Conservation (phyloP, 129 eudicot species). For the Oenanthe sinensis region DNA sequence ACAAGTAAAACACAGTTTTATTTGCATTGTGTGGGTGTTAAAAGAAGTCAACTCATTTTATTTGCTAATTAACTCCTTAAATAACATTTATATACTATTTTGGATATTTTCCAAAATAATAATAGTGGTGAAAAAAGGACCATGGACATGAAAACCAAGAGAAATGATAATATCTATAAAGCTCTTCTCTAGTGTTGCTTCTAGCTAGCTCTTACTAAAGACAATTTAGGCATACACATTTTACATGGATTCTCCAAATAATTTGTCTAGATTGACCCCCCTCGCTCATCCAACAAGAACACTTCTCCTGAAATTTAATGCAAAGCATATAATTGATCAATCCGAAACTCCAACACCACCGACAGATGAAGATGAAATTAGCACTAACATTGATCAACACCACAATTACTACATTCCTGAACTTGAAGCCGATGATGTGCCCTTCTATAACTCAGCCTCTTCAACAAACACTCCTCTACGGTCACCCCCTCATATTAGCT, state of each 20-base stretch:
- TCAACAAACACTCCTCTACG: background rate
- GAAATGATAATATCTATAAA: background rate
- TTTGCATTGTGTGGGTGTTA: background rate
- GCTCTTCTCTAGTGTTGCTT: background rate
- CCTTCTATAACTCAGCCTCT: slow-evolving; percentile 1
- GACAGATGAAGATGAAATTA: background rate
- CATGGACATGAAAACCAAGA: background rate
- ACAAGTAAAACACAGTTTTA: background rate
- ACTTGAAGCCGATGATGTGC: slow-evolving; percentile 3
- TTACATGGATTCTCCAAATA: slow-evolving; percentile 1
- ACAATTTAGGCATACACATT: background rate
- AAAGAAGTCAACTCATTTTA: background rate
- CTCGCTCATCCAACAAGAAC: slow-evolving; percentile 4
- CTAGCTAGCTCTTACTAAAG: slow-evolving; percentile 1
- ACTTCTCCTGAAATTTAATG: background rate
- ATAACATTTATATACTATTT: background rate
- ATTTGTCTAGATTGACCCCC: slow-evolving; percentile 1
- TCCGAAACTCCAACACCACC: background rate
- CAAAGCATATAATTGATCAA: background rate
- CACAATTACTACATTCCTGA: background rate
- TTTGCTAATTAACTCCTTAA: background rate
- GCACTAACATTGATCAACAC: background rate
- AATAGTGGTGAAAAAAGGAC: background rate
- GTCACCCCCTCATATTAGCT: background rate
- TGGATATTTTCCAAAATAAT: background rate